phyloP scores from a whole-genome alignment of 1,139 yeast species.

The Blastobotrys elegans region DNA sequence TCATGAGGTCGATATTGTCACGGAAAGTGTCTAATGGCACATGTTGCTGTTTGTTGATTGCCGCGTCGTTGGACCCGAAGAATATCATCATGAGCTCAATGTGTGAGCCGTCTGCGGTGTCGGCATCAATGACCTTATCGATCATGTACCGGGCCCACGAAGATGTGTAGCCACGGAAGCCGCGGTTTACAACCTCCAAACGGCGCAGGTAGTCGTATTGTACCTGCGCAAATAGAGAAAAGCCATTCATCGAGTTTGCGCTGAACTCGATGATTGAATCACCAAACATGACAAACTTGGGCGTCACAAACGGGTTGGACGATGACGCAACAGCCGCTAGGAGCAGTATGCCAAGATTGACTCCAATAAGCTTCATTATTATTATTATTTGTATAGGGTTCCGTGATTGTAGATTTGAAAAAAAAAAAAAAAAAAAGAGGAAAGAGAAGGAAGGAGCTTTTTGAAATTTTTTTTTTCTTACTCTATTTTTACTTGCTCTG shows the following conservation, averaged over 20 bases:
- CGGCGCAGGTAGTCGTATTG: constrained; percentile 44
- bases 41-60: constrained; percentile 43
- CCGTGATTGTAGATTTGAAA: neutral
- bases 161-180: constrained; percentile 57
- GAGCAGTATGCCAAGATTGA: neutral
- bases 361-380: neutral
- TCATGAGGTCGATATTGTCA: constrained; percentile 44
- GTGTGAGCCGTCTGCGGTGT: constrained; percentile 11
- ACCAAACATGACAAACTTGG: constrained; percentile 53
- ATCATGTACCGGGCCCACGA: constrained; percentile 38
- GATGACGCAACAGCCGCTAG: neutral
- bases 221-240: constrained; percentile 44
- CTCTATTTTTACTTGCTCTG: too few species aligned
- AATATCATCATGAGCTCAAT: constrained; percentile 39
- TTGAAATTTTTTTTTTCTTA: neutral
- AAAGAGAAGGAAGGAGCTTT: neutral
- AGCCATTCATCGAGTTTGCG: constrained; percentile 36
- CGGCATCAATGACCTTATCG: constrained; percentile 16
- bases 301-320: constrained; percentile 17
- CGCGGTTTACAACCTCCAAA: constrained; percentile 53
- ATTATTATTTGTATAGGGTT: neutral
- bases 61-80: constrained; percentile 73
- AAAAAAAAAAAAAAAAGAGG: neutral
- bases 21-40: constrained; percentile 48
- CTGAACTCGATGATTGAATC: constrained; percentile 58